A percentile compares a stretch with the other conserved stretches of the same genome.
Conservation (phyloP, 495 filamentous ascomycete species). For the Talaromyces thailandensis region DNA sequence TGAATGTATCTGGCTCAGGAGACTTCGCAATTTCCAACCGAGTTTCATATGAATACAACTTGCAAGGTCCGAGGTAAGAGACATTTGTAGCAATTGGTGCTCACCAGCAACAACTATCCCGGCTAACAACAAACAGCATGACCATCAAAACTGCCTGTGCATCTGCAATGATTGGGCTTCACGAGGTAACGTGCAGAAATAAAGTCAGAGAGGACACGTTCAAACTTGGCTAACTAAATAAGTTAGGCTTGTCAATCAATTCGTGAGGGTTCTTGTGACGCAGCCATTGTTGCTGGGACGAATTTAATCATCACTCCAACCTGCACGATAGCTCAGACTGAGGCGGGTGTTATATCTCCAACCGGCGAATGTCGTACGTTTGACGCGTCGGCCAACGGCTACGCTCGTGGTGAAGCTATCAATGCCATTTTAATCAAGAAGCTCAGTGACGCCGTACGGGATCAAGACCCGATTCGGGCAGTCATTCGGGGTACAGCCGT, state of each 20-base stretch:
- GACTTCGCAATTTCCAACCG: constrained; percentile 27
- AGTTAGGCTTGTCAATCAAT: constrained; percentile 14
- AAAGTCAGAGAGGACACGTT: too few relatives aligned
- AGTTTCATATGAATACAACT: constrained; percentile 16
- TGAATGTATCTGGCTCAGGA: constrained; percentile 6
- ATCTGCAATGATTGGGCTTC: too few relatives aligned
- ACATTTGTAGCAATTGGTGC: too few relatives aligned
- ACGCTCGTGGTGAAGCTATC: constrained; percentile 49
- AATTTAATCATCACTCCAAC: constrained; percentile 32
- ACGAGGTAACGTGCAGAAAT: too few relatives aligned
- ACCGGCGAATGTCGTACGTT: constrained; percentile 44
- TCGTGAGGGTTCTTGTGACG: constrained; percentile 22
- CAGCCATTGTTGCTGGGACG: constrained; percentile 31
- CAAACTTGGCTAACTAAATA: too few relatives aligned
- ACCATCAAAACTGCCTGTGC: too few relatives aligned
- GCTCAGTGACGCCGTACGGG: constrained; percentile 18
- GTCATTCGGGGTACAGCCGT: constrained; percentile 15
- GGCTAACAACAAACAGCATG: too few relatives aligned
- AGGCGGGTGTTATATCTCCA: constrained; percentile 19
- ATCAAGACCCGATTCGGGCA: constrained; percentile 28
- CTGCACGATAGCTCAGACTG: constrained; percentile 17
- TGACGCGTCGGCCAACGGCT: constrained; percentile 53
- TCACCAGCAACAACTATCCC: too few relatives aligned
- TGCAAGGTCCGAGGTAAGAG: too few relatives aligned
- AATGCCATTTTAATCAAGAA: constrained; percentile 26